Conservation (phyloP, 2,329 filamentous ascomycete species). For the Xylariales sp. region DNA sequence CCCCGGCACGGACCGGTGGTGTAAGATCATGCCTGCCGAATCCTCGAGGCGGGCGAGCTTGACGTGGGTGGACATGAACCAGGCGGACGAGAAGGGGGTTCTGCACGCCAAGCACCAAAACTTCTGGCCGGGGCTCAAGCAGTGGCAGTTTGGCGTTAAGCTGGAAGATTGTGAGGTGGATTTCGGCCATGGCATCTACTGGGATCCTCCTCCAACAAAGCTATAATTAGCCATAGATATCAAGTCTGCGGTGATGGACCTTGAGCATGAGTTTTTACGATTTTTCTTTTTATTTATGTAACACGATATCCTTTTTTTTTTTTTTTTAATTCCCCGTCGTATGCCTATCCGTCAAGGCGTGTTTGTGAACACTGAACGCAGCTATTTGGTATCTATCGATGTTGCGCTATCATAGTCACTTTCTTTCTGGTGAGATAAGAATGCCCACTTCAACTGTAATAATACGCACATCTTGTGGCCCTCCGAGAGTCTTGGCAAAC, state of each 20-base stretch:
- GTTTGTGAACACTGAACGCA: too few species aligned
- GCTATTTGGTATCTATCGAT: too few species aligned
- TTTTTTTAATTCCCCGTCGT: too few species aligned
- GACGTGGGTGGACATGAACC: conserved; percentile 43
- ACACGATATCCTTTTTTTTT: too few species aligned
- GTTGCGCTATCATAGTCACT: too few species aligned
- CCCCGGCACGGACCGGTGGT: conserved; percentile 43
- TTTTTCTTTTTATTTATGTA: too few species aligned
- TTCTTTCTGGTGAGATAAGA: too few species aligned
- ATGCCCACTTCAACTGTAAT: too few species aligned
- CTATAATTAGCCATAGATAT: not conserved
- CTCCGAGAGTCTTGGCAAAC: too few species aligned
- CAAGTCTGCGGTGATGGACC: not conserved
- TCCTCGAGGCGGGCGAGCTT: conserved; percentile 26
- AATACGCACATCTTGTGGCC: too few species aligned
- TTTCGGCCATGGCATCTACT: conserved; percentile 21
- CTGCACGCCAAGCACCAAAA: conserved; percentile 25
- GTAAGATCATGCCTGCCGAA: conserved; percentile 27
- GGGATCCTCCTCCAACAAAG: conserved; percentile 9
- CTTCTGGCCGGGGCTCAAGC: conserved; percentile 42
- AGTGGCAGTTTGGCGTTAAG: conserved; percentile 35
- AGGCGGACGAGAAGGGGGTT: conserved; percentile 25
- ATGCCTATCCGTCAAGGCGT: too few species aligned
- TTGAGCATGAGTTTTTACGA: too few species aligned
- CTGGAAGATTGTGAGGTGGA: conserved; percentile 23